Percentiles rank a stretch among this genome's conserved stretches.
phyloP scores from a whole-genome alignment of 257 asterid species.

The Penstemon barbatus region DNA sequence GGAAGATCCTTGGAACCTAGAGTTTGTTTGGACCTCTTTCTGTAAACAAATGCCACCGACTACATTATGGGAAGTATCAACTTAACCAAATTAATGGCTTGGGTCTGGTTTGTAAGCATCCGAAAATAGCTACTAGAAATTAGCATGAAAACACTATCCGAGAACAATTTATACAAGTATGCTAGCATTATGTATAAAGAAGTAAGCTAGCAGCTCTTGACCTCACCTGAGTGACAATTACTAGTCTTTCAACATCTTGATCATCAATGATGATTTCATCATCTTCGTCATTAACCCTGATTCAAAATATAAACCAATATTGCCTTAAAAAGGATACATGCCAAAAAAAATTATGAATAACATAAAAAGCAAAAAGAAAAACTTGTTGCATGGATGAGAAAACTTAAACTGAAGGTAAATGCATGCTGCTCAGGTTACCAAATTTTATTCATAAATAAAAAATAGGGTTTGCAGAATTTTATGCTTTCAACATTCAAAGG shows the following conservation, averaged over 20 bases:
- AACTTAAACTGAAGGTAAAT: no score
- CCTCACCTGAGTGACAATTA: slow-evolving; percentile 83
- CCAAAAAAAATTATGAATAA: not conserved
- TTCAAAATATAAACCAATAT: not conserved
- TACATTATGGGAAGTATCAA: not conserved
- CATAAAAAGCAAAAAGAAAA: not conserved
- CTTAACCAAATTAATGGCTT: not conserved
- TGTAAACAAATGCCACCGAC: not conserved
- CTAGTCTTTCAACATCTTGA: slow-evolving; percentile 75
- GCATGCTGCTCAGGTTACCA: no score
- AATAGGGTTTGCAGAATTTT: no score
- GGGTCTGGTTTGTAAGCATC: slow-evolving; percentile 7
- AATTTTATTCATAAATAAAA: no score
- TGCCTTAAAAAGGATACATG: slow-evolving; percentile 11
- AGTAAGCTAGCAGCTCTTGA: slow-evolving; percentile 17
- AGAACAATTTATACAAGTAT: slow-evolving; percentile 6
- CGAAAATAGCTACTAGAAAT: slow-evolving; percentile 9
- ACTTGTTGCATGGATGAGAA: no score
- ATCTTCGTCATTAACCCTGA: slow-evolving; percentile 74
- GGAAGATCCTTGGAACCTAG: not conserved
- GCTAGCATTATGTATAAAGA: slow-evolving; percentile 9
- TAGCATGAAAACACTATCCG: slow-evolving; percentile 12
- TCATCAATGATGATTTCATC: slow-evolving; percentile 63
- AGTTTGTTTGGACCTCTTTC: no score
- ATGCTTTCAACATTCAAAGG: no score